phyloP scores from a whole-genome alignment of 345 rosid species.

The Rhodomyrtus tomentosa region DNA sequence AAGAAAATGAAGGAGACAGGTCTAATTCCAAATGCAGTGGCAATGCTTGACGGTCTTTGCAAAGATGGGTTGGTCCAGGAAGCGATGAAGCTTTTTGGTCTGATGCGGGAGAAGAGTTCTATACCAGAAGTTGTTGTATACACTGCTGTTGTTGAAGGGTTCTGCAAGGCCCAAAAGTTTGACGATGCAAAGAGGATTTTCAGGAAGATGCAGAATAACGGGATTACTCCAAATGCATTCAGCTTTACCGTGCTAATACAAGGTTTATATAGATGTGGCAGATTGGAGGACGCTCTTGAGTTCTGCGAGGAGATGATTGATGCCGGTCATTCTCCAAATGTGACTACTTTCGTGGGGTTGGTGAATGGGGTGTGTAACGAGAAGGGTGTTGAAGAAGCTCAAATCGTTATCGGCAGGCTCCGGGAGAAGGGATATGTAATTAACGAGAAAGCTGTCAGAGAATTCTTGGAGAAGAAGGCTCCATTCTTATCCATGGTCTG shows the following conservation, averaged over 20 bases:
- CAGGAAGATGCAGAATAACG: conserved; percentile 63
- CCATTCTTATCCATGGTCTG: conserved; percentile 48
- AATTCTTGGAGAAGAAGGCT: conserved; percentile 64
- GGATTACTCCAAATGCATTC: conserved; percentile 63
- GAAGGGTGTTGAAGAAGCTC: conserved; percentile 55
- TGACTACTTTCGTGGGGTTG: conserved; percentile 72
- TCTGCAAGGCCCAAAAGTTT: conserved; percentile 65
- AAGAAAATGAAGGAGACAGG: conserved; percentile 87
- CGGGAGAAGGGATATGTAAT: conserved; percentile 54
- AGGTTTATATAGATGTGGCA: conserved; percentile 45
- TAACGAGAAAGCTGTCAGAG: conserved; percentile 58
- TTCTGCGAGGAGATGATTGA: conserved; percentile 65
- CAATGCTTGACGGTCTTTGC: conserved; percentile 96
- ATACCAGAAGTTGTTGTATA: conserved; percentile 87
- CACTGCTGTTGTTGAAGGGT: conserved; percentile 89
- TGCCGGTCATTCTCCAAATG: conserved; percentile 79
- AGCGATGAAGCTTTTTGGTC: conserved; percentile 80
- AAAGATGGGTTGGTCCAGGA: conserved; percentile 86
- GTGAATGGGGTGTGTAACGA: conserved; percentile 61
- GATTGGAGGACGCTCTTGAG: conserved; percentile 53
- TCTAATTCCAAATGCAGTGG: conserved; percentile 77
- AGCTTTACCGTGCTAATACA: conserved; percentile 51
- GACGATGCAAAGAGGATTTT: conserved; percentile 85
- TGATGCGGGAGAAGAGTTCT: conserved; percentile 76
- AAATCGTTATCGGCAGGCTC: conserved; percentile 23